Conservation (phyloP, 257 asterid species). For the Fraxinus pennsylvanica region DNA sequence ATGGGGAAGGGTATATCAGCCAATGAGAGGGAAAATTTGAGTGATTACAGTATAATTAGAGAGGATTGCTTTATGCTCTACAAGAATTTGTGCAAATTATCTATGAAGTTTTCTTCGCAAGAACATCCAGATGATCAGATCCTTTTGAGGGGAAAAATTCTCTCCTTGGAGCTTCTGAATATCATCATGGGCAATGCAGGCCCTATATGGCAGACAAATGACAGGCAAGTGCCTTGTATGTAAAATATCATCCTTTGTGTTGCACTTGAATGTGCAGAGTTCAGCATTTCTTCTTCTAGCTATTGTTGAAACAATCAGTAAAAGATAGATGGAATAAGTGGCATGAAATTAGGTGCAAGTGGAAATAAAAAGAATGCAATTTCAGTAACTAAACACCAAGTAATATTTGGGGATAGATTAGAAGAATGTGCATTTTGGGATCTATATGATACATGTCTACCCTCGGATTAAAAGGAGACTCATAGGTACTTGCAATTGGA, state of each 20-base stretch:
- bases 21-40: conserved; percentile 43
- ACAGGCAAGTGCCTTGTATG: conserved; percentile 58
- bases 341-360: conserved; percentile 3
- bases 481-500: neutral
- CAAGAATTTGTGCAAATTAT: conserved; percentile 94
- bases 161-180: conserved; percentile 93
- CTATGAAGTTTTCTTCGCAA: conserved; percentile 91
- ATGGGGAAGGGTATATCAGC: conserved; percentile 32
- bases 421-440: neutral
- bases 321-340: neutral
- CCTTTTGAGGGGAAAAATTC: conserved; percentile 85
- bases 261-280: conserved; percentile 4
- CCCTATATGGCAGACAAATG: conserved; percentile 82
- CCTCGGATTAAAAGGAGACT: neutral
- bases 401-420: neutral
- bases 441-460: neutral
- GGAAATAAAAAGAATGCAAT: conserved; percentile 1
- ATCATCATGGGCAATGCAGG: conserved; percentile 91
- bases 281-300: conserved; percentile 18
- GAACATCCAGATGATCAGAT: conserved; percentile 92
- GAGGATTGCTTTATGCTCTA: conserved; percentile 89
- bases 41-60: conserved; percentile 68
- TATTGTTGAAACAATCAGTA: conserved; percentile 20
- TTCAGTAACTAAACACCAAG: conserved; percentile 14
- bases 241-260: neutral